Conservation (phyloP, 495 filamentous ascomycete species). For the Stereocaulon alpinum region DNA sequence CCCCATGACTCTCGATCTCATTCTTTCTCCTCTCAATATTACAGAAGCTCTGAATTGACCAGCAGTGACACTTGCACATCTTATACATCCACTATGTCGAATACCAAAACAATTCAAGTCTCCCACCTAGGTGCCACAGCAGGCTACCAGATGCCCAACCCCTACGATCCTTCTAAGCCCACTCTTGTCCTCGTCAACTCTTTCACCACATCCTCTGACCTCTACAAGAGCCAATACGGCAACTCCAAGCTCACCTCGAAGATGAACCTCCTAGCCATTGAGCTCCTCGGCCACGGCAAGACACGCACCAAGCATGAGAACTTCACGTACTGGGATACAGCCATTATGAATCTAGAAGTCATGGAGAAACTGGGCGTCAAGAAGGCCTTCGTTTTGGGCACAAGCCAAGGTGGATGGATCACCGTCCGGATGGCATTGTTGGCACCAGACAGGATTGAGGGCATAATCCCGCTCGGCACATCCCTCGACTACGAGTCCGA, state of each 20-base stretch:
- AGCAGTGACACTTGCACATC: background rate
- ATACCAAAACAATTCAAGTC: constrained; percentile 26
- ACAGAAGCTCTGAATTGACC: no score
- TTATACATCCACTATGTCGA: constrained; percentile 9
- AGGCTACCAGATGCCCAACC: constrained; percentile 28
- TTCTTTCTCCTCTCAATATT: background rate
- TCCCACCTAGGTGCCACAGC: constrained; percentile 32
- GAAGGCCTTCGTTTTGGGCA: constrained; percentile 48
- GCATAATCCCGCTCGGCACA: constrained; percentile 51
- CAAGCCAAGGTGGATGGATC: constrained; percentile 56
- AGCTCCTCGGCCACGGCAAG: constrained; percentile 42
- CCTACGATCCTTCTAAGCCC: constrained; percentile 30
- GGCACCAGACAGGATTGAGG: constrained; percentile 50
- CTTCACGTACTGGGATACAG: constrained; percentile 45
- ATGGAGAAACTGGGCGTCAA: constrained; percentile 43
- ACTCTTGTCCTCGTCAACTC: constrained; percentile 33
- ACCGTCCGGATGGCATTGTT: constrained; percentile 48
- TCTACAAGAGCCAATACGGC: constrained; percentile 27
- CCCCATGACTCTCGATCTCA: background rate
- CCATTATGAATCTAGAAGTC: constrained; percentile 40
- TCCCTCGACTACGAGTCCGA: constrained; percentile 53
- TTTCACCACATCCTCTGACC: constrained; percentile 29
- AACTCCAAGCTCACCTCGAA: constrained; percentile 20
- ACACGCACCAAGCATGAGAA: constrained; percentile 33
- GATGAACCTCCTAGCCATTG: constrained; percentile 41